Percentiles rank a stretch among this genome's conserved stretches.
These are phyloP conservation scores for Colletotrichum truncatum DNA, from an alignment of 2,329 filamentous ascomycete genomes.

Conservation along the genomic window DNA sequence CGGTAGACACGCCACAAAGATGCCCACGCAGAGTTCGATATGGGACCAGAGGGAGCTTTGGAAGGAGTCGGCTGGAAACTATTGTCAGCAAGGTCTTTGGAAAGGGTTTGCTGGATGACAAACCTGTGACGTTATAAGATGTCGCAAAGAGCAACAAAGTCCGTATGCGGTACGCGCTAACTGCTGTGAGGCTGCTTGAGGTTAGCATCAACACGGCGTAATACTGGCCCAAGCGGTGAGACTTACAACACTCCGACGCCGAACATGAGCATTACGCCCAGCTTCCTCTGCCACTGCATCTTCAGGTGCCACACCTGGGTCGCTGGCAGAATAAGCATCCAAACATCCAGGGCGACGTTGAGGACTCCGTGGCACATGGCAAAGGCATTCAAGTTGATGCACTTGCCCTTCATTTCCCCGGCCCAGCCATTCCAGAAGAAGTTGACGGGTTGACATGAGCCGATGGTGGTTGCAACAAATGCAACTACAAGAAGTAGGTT, in stretches of 20 bases:
- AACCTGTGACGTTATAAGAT: conserved; percentile 23
- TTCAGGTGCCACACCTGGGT: conserved; percentile 42
- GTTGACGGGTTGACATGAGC: conserved; percentile 50
- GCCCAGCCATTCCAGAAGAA: conserved; percentile 53
- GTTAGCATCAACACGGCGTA: too few species aligned
- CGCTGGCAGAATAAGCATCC: conserved; percentile 53
- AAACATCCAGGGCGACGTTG: conserved; percentile 54
- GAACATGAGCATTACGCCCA: conserved; percentile 48
- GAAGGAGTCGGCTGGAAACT: background rate
- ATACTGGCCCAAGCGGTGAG: background rate
- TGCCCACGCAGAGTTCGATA: conserved; percentile 12
- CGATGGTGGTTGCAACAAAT: conserved; percentile 43
- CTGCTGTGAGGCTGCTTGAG: background rate
- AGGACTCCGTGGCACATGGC: conserved; percentile 50
- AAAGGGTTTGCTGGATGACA: background rate
- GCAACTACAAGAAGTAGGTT: conserved; percentile 25
- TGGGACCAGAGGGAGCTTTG: conserved; percentile 6
- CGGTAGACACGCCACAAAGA: conserved; percentile 21
- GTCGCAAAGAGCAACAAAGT: background rate
- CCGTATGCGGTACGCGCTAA: conserved; percentile 21
- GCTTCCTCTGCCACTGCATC: conserved; percentile 45
- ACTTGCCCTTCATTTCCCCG: conserved; percentile 37
- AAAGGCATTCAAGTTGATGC: conserved; percentile 47
- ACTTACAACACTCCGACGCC: conserved; percentile 38
- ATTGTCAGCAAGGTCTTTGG: background rate